Conservation (phyloP, 805 yeast genomes). For the Lipomyces yamanashiensis region DNA sequence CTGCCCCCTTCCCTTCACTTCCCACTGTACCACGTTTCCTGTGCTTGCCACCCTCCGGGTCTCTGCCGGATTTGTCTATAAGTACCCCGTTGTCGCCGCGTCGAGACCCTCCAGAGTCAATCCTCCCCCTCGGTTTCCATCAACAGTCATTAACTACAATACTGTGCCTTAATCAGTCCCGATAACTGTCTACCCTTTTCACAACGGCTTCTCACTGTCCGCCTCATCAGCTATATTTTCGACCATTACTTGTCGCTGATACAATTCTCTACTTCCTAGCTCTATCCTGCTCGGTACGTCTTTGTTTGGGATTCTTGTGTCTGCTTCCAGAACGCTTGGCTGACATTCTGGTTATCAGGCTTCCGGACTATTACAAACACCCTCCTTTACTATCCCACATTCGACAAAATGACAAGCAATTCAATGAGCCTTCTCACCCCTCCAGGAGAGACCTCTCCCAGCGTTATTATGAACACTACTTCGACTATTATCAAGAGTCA, state of each 20-base stretch:
- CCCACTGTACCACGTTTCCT: not conserved
- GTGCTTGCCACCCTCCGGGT: not conserved
- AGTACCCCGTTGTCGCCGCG: not conserved
- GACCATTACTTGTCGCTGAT: not conserved
- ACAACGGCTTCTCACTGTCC: not conserved
- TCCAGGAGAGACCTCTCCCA: slow-evolving; percentile 60
- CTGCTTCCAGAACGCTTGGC: not conserved
- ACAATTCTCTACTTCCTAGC: not conserved
- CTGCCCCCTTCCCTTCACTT: not conserved
- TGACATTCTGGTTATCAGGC: slow-evolving; percentile 11
- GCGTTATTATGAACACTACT: slow-evolving; percentile 53
- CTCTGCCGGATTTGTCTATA: not conserved
- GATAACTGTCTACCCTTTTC: no score
- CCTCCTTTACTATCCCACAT: not conserved
- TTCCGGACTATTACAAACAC: not conserved
- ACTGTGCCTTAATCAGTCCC: no score
- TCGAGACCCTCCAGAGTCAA: no score
- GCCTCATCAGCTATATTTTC: not conserved
- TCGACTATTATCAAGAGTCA: slow-evolving; percentile 45
- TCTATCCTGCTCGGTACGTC: not conserved
- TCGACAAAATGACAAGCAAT: not conserved
- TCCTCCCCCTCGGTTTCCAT: not conserved
- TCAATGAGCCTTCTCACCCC: slow-evolving; percentile 41
- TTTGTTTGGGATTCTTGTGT: not conserved
- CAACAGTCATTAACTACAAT: no score